phyloP scores from a whole-genome alignment of 129 eudicot genomes.

The Flaveria trinervia region DNA sequence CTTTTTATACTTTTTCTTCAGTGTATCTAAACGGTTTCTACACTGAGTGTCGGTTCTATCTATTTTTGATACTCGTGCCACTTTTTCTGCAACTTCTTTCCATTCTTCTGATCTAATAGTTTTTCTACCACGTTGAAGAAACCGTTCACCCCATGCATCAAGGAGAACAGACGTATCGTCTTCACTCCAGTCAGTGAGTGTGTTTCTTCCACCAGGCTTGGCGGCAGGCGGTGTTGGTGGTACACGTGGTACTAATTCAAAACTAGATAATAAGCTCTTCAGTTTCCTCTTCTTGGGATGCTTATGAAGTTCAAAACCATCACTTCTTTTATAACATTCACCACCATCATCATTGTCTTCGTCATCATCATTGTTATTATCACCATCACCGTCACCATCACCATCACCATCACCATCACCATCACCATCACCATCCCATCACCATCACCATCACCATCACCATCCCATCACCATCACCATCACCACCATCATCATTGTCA shows the following conservation, averaged over 20 bases:
- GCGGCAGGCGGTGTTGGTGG: slow-evolving; percentile 27
- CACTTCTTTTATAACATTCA: slow-evolving; percentile 27
- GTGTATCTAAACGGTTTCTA: slow-evolving; percentile 71
- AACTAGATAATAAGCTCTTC: slow-evolving; percentile 65
- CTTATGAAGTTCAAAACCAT: slow-evolving; percentile 33
- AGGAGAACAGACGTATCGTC: slow-evolving; percentile 62
- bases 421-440: slow-evolving; percentile 22
- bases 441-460: slow-evolving; percentile 20
- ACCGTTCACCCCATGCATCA: slow-evolving; percentile 80
- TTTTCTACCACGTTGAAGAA: slow-evolving; percentile 67
- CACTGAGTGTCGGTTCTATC: slow-evolving; percentile 76
- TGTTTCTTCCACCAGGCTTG: slow-evolving; percentile 63
- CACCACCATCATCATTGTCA: too few relatives aligned
- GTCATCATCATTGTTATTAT: slow-evolving; percentile 19
- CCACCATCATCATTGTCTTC: slow-evolving; percentile 41
- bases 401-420: slow-evolving; percentile 6
- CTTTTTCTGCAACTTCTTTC: slow-evolving; percentile 78
- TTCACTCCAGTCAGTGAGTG: slow-evolving; percentile 74
- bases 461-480: slow-evolving; percentile 16
- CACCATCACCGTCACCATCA: slow-evolving; percentile 1
- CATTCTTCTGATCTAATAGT: slow-evolving; percentile 76
- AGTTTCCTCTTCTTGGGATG: slow-evolving; percentile 73
- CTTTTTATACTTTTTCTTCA: slow-evolving; percentile 84
- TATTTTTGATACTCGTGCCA: slow-evolving; percentile 51
- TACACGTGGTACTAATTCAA: slow-evolving; percentile 67